A percentile compares a stretch with the other conserved stretches of the same genome.
These are phyloP conservation scores for Tricharina praecox DNA, from an alignment of 495 filamentous ascomycete species.

Conservation along the genomic window DNA sequence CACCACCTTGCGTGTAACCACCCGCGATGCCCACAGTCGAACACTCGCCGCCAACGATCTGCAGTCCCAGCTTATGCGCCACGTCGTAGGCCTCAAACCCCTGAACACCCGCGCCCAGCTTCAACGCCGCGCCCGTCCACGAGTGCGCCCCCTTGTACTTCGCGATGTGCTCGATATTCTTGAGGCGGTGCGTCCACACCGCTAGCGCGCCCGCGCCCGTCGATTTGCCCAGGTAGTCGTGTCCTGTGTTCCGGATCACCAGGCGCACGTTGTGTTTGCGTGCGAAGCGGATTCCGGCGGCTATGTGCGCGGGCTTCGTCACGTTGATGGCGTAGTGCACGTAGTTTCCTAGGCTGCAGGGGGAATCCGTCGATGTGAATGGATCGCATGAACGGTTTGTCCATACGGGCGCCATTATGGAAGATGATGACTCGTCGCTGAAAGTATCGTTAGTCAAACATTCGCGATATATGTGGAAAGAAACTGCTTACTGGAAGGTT, in stretches of 20 bases:
- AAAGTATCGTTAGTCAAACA: background rate
- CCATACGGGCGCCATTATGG: conserved; percentile 33
- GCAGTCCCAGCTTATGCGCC: conserved; percentile 32
- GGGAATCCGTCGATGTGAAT: conserved; percentile 13
- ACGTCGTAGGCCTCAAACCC: conserved; percentile 35
- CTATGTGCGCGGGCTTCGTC: conserved; percentile 37
- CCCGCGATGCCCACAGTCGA: conserved; percentile 34
- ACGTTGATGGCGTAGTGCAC: conserved; percentile 44
- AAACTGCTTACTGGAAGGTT: conserved; percentile 3
- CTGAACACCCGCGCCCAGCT: conserved; percentile 40
- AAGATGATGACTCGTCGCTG: conserved; percentile 27
- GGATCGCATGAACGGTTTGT: conserved; percentile 29
- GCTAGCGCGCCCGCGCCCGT: conserved; percentile 35
- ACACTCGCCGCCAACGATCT: conserved; percentile 36
- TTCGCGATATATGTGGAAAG: background rate
- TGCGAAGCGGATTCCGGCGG: conserved; percentile 45
- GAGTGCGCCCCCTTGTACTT: background rate
- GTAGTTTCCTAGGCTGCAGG: conserved; percentile 41
- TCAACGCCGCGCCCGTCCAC: conserved; percentile 35
- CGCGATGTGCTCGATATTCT: conserved; percentile 27
- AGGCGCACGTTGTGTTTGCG: conserved; percentile 40
- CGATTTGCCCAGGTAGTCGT: conserved; percentile 44
- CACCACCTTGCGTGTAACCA: conserved; percentile 41
- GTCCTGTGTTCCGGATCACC: conserved; percentile 54
- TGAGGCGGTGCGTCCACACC: conserved; percentile 48